These are phyloP conservation scores for Strigomonas culicis DNA, from an alignment of 208 protist species.

Conservation along the genomic window DNA sequence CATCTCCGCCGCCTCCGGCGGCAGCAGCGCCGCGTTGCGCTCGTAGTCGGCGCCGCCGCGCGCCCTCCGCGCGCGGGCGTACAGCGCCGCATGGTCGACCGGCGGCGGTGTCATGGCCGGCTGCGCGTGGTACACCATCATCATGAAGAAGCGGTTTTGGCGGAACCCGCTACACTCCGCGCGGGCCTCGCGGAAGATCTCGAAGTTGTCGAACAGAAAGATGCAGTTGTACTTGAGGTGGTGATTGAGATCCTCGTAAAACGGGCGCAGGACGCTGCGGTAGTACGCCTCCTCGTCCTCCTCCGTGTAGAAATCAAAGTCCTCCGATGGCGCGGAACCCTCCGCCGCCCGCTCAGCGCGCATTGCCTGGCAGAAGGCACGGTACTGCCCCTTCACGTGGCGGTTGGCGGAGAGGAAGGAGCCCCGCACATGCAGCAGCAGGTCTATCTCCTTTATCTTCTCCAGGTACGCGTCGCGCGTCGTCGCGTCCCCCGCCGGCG, in stretches of 20 bases:
- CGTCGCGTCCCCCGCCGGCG: too few species aligned
- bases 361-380: neutral
- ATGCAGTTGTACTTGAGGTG: constrained; percentile 7
- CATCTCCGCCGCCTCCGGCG: neutral
- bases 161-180: constrained; percentile 6
- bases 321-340: too few species aligned
- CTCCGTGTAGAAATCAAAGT: neutral
- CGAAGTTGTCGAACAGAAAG: constrained; percentile 14
- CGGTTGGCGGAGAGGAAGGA: neutral
- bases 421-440: neutral
- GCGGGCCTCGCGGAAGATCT: constrained; percentile 9
- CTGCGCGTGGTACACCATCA: constrained; percentile 9
- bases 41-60: neutral
- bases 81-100: neutral
- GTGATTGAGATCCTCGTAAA: constrained; percentile 9
- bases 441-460: constrained; percentile 1
- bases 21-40: constrained; percentile 4
- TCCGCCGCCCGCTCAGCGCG: too few species aligned
- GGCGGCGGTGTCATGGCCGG: neutral
- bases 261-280: neutral
- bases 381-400: neutral
- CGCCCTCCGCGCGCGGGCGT: neutral
- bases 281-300: neutral
- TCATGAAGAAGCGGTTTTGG: constrained; percentile 15
- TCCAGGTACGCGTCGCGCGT: too few species aligned